Evolutionary conservation across 176 grass and related monocot genomes (phyloP), one percentile per base, ranked within the genome.

Genomic region (Oryza brachyantha): DNA sequence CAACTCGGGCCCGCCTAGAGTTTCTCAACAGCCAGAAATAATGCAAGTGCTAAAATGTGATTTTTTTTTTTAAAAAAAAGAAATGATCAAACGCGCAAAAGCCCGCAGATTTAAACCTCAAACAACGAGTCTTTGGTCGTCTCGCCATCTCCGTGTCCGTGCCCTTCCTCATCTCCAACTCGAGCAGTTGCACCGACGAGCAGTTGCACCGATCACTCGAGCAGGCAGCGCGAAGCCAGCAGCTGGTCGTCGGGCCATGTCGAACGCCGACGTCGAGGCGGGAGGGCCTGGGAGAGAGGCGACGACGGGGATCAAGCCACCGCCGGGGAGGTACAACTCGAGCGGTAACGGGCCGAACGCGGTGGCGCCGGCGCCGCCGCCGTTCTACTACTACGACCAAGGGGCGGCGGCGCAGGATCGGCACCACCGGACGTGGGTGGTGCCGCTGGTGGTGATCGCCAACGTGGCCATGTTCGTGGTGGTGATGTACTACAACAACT

Each of bases 401-500:
- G 70, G 60, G 42, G 70, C 62, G 42, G 70, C 62, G 34, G 54
- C 50, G 77, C 70, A 74, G 21, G 87, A 90, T 70, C 85, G 79
- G 64, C 63, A 58, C 39, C 84, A 91, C 88, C 80, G 75, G 61
- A 68, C 93, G 54, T 96, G 93, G 93, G 58, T 92, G 25, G 85
- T 96, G 69, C 93, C 93, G 34, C 3, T 85, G 41, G 79, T 96
- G 58, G 85, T 90, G 74, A 24, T 88, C 29, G 84, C 87, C 3
- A 91, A 92, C 79, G 84, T 96, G 60, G 73, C 68, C 73, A 62
- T 92, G 78, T 96, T 96, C 64, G 14, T 96, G 19, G 76, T 90
- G 12, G 82, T 87, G 46, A 90, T 96, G 93, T 87, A 88, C 71
- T 73, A 83, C 65, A 96, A 96, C 83, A 52, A 96, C 75, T 96